Percentiles rank a stretch among this genome's conserved stretches.
These are phyloP conservation scores for Pecoramyces ruminantium DNA, from an alignment of 192 early-diverging fungal genomes.

Conservation along the genomic window DNA sequence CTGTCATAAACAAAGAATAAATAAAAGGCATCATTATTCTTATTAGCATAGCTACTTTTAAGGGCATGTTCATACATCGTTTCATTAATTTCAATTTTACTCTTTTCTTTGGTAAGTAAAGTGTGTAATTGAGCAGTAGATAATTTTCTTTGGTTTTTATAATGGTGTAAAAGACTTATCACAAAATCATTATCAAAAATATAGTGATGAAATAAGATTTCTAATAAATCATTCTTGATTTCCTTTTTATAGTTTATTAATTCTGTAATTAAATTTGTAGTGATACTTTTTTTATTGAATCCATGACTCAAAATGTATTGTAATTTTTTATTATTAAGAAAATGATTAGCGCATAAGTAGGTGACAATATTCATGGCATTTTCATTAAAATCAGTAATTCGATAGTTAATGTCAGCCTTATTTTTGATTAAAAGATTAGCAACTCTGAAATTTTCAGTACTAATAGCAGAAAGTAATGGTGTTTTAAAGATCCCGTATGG, in stretches of 20 bases:
- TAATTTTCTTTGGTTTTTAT: not conserved
- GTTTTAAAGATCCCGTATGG: not conserved
- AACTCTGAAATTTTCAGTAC: not conserved
- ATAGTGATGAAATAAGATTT: not conserved
- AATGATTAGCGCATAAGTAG: not conserved
- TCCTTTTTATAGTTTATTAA: not conserved
- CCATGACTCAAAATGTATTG: not conserved
- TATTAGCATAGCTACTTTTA: not conserved
- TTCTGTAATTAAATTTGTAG: not conserved
- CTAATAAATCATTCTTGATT: not conserved
- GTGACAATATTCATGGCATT: not conserved
- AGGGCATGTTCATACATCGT: not conserved
- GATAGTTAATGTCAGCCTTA: not conserved
- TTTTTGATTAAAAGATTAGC: not conserved
- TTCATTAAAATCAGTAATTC: not conserved
- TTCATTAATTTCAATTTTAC: not conserved
- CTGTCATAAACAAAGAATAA: not conserved
- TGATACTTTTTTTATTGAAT: not conserved
- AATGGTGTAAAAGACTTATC: not conserved
- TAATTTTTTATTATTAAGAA: not conserved
- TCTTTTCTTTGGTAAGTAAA: not conserved
- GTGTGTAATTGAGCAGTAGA: not conserved
- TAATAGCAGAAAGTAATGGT: not conserved
- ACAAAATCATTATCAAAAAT: not conserved
- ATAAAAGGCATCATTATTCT: not conserved